A percentile compares a stretch with the other conserved stretches of the same genome.
phyloP scores from a whole-genome alignment of 2,329 filamentous ascomycete genomes.

The Colletotrichum kahawae region DNA sequence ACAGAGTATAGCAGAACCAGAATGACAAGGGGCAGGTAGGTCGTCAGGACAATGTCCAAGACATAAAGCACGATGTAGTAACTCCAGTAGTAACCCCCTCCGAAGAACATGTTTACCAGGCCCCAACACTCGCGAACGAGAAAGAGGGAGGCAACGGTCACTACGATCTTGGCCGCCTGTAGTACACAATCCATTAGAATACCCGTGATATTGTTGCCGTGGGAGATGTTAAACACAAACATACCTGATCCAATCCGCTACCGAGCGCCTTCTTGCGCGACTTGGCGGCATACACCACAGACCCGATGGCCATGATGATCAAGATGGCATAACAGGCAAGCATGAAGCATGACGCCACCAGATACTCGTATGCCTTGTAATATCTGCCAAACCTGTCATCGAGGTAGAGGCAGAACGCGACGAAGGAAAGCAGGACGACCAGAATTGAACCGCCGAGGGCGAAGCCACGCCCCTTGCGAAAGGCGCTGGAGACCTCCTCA shows the following conservation, averaged over 20 bases:
- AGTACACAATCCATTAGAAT: not conserved
- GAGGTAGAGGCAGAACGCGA: not conserved
- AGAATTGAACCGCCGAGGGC: not conserved
- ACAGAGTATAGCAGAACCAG: not conserved
- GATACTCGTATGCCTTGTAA: not conserved
- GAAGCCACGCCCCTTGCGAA: not conserved
- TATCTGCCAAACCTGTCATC: not conserved
- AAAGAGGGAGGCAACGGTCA: not conserved
- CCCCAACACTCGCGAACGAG: not conserved
- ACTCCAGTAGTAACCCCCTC: accelerated
- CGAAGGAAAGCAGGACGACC: not conserved
- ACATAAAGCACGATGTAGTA: not conserved
- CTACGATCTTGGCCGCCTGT: not conserved
- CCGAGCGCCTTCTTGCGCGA: not conserved
- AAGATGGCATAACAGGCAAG: not conserved
- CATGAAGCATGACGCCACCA: not conserved
- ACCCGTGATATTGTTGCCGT: not conserved
- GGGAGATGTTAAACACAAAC: not conserved
- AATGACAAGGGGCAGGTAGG: not conserved
- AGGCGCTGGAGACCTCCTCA: not conserved
- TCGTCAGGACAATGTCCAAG: not conserved
- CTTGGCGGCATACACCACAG: not conserved
- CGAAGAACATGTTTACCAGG: not conserved
- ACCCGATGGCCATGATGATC: not conserved
- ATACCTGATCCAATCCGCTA: not conserved